Percentiles rank a stretch among this genome's conserved stretches.
These are phyloP conservation scores for Puya raimondii DNA, from an alignment of 176 grass and related monocot genomes.

Conservation along the genomic window DNA sequence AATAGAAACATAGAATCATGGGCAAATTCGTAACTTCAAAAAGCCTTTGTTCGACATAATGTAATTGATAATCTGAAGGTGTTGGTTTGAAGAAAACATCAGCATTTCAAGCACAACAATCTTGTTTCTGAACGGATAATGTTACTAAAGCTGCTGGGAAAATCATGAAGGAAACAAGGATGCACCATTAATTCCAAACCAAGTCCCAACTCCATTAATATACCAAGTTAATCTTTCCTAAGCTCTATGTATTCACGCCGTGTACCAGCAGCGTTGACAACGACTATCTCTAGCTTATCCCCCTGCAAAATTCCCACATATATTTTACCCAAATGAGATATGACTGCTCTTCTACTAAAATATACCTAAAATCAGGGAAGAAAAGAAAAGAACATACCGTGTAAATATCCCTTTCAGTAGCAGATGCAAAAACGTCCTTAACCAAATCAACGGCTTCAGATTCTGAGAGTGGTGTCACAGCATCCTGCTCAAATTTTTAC, in stretches of 20 bases:
- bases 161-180: background rate
- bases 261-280: slow-evolving; percentile 71
- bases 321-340: background rate
- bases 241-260: slow-evolving; percentile 78
- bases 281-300: slow-evolving; percentile 83
- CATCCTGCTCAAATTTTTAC: slow-evolving; percentile 50
- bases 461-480: slow-evolving; percentile 83
- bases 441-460: slow-evolving; percentile 81
- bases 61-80: background rate
- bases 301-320: slow-evolving; percentile 42
- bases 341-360: background rate
- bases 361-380: slow-evolving; percentile 18
- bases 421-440: slow-evolving; percentile 97
- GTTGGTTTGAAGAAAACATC: background rate
- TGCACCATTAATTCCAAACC: background rate
- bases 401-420: slow-evolving; percentile 97
- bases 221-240: slow-evolving; percentile 63
- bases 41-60: background rate
- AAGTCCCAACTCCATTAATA: background rate
- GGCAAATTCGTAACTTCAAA: background rate
- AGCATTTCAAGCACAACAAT: background rate
- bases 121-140: background rate
- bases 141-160: background rate
- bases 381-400: slow-evolving; percentile 44
- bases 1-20: background rate